phyloP scores from a whole-genome alignment of 805 yeast genomes.

The Saccharomyces mikatae region DNA sequence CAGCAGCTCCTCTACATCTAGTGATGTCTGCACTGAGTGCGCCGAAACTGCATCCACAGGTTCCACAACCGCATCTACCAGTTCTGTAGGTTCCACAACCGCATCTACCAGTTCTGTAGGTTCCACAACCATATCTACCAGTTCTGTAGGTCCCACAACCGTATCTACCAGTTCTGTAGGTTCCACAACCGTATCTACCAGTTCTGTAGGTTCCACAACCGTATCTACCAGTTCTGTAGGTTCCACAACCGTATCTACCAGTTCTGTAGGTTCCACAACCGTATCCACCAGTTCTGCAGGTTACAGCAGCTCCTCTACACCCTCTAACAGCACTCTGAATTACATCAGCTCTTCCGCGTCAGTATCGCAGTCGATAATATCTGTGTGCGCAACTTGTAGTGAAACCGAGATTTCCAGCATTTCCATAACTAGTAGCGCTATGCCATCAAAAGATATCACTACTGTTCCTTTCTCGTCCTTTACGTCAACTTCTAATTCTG shows the following conservation, averaged over 20 bases:
- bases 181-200: neutral
- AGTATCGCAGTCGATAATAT: too few relatives aligned
- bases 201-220: neutral
- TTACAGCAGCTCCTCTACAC: too few relatives aligned
- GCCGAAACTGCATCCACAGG: neutral
- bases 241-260: too few relatives aligned
- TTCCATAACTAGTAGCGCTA: too few relatives aligned
- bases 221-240: too few relatives aligned
- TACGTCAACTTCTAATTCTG: neutral
- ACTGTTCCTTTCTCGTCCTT: neutral
- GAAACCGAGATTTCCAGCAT: too few relatives aligned
- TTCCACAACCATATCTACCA: neutral
- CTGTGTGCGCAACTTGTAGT: too few relatives aligned
- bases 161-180: too few relatives aligned
- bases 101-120: neutral
- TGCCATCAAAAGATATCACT: too few relatives aligned
- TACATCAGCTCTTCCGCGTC: neutral
- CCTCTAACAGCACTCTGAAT: neutral
- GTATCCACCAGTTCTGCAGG: too few relatives aligned
- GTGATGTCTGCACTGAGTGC: neutral
- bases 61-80: neutral
- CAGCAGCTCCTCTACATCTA: neutral
- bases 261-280: neutral
- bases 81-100: neutral
- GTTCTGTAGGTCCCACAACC: neutral